Base-by-base conservation (phyloP, 176 grass and related monocot species). In the Oropetium thomaeum region DNA sequence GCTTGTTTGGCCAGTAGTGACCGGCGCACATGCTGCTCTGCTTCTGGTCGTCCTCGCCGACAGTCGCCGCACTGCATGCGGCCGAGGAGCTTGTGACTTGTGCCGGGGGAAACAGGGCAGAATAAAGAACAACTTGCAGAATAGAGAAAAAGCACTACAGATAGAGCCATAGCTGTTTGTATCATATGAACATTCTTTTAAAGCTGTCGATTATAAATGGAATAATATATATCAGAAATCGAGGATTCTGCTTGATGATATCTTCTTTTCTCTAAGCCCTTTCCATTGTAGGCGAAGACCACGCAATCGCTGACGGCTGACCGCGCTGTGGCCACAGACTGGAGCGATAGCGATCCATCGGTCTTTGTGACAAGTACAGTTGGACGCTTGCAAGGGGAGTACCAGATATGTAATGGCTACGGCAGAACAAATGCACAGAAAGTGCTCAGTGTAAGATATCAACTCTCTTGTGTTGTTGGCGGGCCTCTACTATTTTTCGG, bases 331-430 rank as follows among this genome's bases (percentile, higher is more conserved):
- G 62, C 58, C n/a, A 89, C 83, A 43, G 76, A 34, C 59, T 93
- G 90, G 90, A 67, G 87, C 20, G 48, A 89, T 28, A 60, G 86
- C 33, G 90, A 93, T 23, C 90, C 90, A 10, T 93, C 90, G 0
- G 90, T 93, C 19, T 93, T 93, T 67, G 7, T 53, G 5, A 78
- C 83, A 20, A 87, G 5, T 3, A 84, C 20, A 9, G 19, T 84
- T 23, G 12, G 14, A 6, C n/a, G 22, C 41, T n/a, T 93, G 30
- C 80, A 75, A 69, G 90, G 90, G 51, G 90, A 93, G 54, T 93
- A 81, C 70, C 86, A 93, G 41, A 64, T 93, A 33, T 89, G 83
- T 27, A 93, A 93, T 71, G 90, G 90, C 16, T 93, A 89, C 62
- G 80, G 90, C 2, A 40, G 47, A 17, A 47, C 34, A 11, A 66